phyloP scores from a whole-genome alignment of 208 protist genomes.

The Vickermania spadyakhi region DNA sequence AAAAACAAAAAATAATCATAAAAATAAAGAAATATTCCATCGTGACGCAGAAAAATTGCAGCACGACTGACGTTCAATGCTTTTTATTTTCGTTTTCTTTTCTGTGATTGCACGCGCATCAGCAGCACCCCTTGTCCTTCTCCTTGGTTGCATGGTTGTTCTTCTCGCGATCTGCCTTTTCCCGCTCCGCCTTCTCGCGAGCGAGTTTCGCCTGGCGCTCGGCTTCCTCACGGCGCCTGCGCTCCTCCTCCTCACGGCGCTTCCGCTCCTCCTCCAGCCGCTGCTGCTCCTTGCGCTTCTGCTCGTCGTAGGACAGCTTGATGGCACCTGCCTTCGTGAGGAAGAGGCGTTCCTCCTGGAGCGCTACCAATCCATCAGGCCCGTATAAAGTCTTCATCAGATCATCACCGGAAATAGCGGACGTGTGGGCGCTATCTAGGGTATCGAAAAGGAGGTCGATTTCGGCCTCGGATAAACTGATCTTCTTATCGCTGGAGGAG shows the following conservation, averaged over 20 bases:
- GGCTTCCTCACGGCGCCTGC: conserved; percentile 11
- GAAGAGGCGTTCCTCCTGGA: conserved; percentile 42
- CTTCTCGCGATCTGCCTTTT: conserved; percentile 6
- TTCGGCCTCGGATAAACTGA: conserved; percentile 50
- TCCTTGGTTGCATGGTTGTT: conserved; percentile 20
- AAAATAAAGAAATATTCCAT: too few species aligned
- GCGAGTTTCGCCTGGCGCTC: not conserved
- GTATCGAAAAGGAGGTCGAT: conserved; percentile 69
- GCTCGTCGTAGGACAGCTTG: conserved; percentile 1
- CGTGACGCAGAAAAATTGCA: too few species aligned
- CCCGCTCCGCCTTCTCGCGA: not conserved
- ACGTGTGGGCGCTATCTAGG: conserved; percentile 60
- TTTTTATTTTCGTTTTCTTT: too few species aligned
- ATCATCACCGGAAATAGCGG: conserved; percentile 50
- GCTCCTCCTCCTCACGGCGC: conserved; percentile 6
- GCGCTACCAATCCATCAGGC: conserved; percentile 31
- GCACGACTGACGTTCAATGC: too few species aligned
- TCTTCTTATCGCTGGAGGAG: conserved; percentile 27
- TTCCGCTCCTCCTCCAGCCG: conserved; percentile 9
- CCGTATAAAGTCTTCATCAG: conserved; percentile 76
- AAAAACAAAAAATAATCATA: too few species aligned
- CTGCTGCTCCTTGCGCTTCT: conserved; percentile 17
- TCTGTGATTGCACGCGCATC: conserved; percentile 8
- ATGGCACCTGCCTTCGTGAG: conserved; percentile 3
- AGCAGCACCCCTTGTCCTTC: conserved; percentile 40